Conservation (phyloP, 257 asterid genomes). For the Solanum boliviense region DNA sequence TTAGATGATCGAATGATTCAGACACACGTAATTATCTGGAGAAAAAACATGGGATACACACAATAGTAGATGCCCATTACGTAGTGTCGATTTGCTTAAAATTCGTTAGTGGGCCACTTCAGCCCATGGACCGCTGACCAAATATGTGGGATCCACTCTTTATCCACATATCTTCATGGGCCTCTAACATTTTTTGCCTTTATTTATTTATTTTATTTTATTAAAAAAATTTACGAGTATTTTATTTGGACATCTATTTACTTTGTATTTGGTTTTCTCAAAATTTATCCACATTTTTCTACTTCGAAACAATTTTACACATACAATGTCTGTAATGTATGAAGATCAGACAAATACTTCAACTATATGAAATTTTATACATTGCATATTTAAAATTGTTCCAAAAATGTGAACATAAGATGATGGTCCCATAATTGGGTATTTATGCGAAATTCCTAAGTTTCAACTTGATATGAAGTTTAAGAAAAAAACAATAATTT, state of each 20-base stretch:
- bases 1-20: not conserved
- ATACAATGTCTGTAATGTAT: not conserved
- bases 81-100: not conserved
- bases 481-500: fast-evolving
- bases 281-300: not conserved
- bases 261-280: not conserved
- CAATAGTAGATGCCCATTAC: not conserved
- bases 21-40: not conserved
- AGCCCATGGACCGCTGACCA: not conserved
- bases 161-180: not conserved
- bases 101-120: not conserved
- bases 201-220: not conserved
- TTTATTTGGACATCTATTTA: not conserved
- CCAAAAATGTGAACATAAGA: not conserved
- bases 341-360: not conserved
- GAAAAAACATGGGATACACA: not conserved
- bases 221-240: not conserved
- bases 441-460: not conserved
- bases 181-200: not conserved
- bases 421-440: not conserved
- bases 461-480: not conserved
- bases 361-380: not conserved
- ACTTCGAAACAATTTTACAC: not conserved
- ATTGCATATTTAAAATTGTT: not conserved
- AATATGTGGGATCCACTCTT: not conserved